Percentiles rank a stretch among this genome's conserved stretches.
Conservation (phyloP, 2,329 filamentous ascomycete species). For the Diplodia intermedia region DNA sequence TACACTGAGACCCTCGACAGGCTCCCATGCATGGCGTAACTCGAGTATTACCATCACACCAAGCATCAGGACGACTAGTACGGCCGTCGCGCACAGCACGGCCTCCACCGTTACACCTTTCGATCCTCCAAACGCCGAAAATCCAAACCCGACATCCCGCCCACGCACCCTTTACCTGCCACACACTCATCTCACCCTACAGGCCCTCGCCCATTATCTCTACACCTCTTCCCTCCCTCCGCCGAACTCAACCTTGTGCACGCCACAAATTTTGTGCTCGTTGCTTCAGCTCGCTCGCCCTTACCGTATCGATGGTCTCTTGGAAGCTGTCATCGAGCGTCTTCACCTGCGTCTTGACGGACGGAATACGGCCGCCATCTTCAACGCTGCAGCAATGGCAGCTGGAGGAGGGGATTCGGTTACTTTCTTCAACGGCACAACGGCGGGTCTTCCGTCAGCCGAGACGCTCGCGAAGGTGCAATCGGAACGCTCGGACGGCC, state of each 20-base stretch:
- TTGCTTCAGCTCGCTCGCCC: constrained; percentile 91
- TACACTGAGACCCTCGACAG: constrained; percentile 70
- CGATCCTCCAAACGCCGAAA: constrained; percentile 61
- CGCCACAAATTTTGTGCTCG: constrained; percentile 94
- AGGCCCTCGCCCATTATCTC: constrained; percentile 88
- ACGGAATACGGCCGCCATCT: constrained; percentile 92
- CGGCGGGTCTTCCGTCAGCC: constrained; percentile 30
- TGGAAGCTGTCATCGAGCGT: constrained; percentile 91
- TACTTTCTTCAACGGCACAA: constrained; percentile 61
- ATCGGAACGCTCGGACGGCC: constrained; percentile 26
- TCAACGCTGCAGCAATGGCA: constrained; percentile 98
- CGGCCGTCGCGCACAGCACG: constrained; percentile 49
- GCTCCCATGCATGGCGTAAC: constrained; percentile 67
- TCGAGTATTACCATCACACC: constrained; percentile 87
- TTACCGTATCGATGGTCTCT: constrained; percentile 88
- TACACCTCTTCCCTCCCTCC: constrained; percentile 90
- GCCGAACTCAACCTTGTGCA: constrained; percentile 78
- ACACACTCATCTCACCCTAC: constrained; percentile 86
- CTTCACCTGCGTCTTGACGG: constrained; percentile 89
- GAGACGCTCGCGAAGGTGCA: constrained; percentile 18
- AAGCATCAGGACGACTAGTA: constrained; percentile 61
- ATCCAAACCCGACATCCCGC: constrained; percentile 62
- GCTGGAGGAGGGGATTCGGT: constrained; percentile 89
- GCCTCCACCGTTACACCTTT: constrained; percentile 49
- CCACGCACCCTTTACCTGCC: constrained; percentile 91